Evolutionary conservation across 306 rosid genomes (phyloP).

Genomic region (Vicia sativa): DNA sequence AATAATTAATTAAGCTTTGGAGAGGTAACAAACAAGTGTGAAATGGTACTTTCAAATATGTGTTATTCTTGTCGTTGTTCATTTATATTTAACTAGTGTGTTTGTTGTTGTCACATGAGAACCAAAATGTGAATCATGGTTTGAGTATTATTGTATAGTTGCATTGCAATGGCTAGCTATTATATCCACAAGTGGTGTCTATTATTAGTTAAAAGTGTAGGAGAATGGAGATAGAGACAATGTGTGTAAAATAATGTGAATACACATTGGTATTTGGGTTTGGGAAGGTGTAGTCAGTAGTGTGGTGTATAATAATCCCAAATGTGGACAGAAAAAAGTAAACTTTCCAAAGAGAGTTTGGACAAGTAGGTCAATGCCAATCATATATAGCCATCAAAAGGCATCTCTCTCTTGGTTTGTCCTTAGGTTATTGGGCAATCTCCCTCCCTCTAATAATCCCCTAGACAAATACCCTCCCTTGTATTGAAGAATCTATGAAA

Average conservation of each 20-base stretch:
- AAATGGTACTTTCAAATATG: conserved; percentile 30
- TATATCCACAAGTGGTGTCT: not conserved
- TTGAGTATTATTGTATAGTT: not conserved
- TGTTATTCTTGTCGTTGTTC: conserved; percentile 41
- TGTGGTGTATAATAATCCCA: conserved; percentile 52
- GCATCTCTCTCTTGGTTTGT: conserved; percentile 35
- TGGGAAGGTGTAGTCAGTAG: conserved; percentile 40
- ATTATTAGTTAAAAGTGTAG: conserved; percentile 10
- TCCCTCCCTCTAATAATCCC: not conserved
- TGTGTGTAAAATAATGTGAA: conserved; percentile 14
- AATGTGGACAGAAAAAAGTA: conserved; percentile 54
- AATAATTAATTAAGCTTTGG: conserved; percentile 45
- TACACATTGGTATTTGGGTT: conserved; percentile 40
- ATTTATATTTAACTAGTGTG: conserved; percentile 32
- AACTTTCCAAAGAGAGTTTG: conserved; percentile 84
- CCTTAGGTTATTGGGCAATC: not conserved
- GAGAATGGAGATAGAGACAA: conserved; percentile 25
- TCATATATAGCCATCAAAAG: conserved; percentile 68
- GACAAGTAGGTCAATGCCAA: conserved; percentile 95
- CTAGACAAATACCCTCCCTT: not conserved
- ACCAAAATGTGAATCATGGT: conserved; percentile 38
- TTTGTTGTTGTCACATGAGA: conserved; percentile 43
- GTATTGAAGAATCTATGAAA: not conserved
- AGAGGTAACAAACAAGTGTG: conserved; percentile 10
- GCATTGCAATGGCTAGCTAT: conserved; percentile 10